Evolutionary conservation across 768 basidiomycete genomes (phyloP), one percentile per base, ranked within the genome.

Genomic region (Termitomyces sp.): DNA sequence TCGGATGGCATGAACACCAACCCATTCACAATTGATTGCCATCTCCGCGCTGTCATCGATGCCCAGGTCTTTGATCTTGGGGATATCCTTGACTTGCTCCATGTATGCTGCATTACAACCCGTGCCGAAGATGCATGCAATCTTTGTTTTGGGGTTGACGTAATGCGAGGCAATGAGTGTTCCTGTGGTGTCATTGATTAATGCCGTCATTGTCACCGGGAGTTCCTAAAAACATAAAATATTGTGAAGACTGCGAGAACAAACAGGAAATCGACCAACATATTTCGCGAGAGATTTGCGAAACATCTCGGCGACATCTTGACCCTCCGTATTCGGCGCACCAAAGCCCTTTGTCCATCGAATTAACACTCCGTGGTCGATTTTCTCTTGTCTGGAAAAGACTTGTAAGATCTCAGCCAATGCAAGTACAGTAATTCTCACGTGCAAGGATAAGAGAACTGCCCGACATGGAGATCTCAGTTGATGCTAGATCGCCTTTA

Each of bases 291-390:
- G 81, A 14, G 90, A 87, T 54, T 84, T 71, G 47, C 84, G 82
- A 75, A 99, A 96, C 92, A 99, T 95, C 38, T 78, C 89, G 4
- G 92, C 95, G 12, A 96, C 93, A 64, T 99, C 92, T 53, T 81
- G 75, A 17, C 95, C 95, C 70, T 98, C 97, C 17, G 92, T 93
- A 66, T 95, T 93, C 5, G 81, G 68, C 0, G 90, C 90, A 32
- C 93, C 93, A 64, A 98, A 98, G 60, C 97, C 97, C 71, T 99
- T 99, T n/a, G 97, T 99, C 97, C 97, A 99, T 17, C 96, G 88
- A 64, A 98, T 93, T 37, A 98, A 85, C 57, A 83, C 81, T 22
- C 93, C 96, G 58, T 98, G 93, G 69, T 98, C 93, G 60, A 99
- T 98, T 52, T 82, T 80, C 38, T 87, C 81, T 78, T 98, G 97